These are phyloP conservation scores for Cucumis cinereus DNA, from an alignment of 306 rosid genomes.

Conservation along the genomic window DNA sequence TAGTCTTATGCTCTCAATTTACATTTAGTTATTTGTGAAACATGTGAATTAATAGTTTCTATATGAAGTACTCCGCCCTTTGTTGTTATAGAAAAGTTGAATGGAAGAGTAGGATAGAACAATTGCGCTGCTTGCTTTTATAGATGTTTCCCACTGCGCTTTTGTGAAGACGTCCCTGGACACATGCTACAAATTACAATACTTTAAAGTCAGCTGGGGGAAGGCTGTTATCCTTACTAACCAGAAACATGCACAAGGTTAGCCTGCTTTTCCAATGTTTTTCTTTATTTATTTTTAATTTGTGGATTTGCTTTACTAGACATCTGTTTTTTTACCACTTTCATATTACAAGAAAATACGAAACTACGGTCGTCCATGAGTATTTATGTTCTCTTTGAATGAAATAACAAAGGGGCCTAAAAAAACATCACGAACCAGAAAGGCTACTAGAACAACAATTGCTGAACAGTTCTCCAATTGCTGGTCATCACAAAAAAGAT, in stretches of 20 bases:
- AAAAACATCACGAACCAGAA: neutral
- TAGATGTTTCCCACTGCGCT: neutral
- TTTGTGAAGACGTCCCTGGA: neutral
- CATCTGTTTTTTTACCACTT: neutral
- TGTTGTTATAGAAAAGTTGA: neutral
- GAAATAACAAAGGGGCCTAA: neutral
- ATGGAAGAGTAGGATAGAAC: neutral
- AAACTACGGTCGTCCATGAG: neutral
- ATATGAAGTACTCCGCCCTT: neutral
- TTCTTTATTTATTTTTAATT: neutral
- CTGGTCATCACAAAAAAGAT: neutral
- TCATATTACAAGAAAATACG: neutral
- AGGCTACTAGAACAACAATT: neutral
- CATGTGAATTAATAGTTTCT: neutral
- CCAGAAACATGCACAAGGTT: conserved; percentile 36
- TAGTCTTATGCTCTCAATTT: neutral
- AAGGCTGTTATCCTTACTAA: neutral
- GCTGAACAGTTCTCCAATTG: neutral
- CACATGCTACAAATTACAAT: neutral
- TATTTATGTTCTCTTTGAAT: neutral
- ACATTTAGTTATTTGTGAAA: neutral
- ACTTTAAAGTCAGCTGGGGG: neutral
- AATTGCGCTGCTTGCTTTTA: neutral
- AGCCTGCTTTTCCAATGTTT: neutral
- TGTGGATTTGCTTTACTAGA: neutral